These are phyloP conservation scores for Camellia japonica DNA, from an alignment of 148 eudicot genomes.

Conservation along the genomic window DNA sequence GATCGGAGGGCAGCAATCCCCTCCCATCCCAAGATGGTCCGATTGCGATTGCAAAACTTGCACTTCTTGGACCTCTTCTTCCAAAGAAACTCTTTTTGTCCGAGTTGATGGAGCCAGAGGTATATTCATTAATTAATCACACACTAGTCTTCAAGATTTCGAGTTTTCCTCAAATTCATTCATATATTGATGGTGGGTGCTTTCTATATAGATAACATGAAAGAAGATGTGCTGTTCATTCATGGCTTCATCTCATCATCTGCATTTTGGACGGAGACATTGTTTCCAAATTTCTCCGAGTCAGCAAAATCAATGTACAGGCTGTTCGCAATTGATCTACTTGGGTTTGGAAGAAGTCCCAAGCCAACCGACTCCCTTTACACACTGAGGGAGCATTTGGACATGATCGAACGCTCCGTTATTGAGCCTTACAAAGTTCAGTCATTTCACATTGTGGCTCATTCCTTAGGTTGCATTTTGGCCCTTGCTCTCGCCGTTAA, in stretches of 20 bases:
- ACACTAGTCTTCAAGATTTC: no score
- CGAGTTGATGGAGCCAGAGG: constrained; percentile 63
- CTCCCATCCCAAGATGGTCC: constrained; percentile 79
- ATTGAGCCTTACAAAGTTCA: constrained; percentile 51
- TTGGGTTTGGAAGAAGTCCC: constrained; percentile 92
- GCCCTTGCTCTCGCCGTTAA: constrained; percentile 84
- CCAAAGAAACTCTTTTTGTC: constrained; percentile 62
- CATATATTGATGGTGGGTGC: neutral
- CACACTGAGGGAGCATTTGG: constrained; percentile 78
- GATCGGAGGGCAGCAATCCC: constrained; percentile 39
- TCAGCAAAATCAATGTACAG: constrained; percentile 64
- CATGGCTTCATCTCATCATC: constrained; percentile 95
- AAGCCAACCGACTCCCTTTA: constrained; percentile 81
- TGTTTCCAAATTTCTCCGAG: constrained; percentile 75
- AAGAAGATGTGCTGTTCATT: constrained; percentile 81
- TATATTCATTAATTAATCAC: constrained; percentile 14
- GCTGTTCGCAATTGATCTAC: constrained; percentile 70
- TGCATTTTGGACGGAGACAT: constrained; percentile 85
- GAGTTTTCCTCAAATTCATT: no score
- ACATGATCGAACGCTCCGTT: constrained; percentile 81
- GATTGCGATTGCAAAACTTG: constrained; percentile 85
- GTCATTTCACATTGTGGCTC: constrained; percentile 93
- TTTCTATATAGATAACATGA: constrained; percentile 33
- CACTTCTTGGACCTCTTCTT: constrained; percentile 56
- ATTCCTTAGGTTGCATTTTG: constrained; percentile 88